phyloP scores from a whole-genome alignment of 1,139 yeast species.

The Pichia kudriavzevii region DNA sequence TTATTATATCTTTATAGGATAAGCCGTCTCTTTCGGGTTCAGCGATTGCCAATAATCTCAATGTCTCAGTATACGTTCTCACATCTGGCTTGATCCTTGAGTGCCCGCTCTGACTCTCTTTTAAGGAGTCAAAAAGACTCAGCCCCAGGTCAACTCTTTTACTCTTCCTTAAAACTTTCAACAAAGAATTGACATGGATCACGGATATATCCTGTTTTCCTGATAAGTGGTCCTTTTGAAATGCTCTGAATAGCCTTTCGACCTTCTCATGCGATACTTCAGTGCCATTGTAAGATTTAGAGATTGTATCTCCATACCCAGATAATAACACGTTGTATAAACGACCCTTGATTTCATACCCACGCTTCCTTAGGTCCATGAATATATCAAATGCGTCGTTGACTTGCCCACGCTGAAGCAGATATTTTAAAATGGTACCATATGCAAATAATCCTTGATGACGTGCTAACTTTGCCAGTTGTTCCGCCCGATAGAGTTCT shows the following conservation, averaged over 20 bases:
- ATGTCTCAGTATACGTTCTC: constrained; percentile 30
- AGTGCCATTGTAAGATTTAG: constrained; percentile 4
- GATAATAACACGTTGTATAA: constrained; percentile 50
- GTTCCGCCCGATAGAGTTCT: constrained; percentile 45
- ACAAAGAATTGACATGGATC: constrained; percentile 30
- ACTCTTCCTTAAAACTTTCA: constrained; percentile 30
- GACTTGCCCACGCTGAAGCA: constrained; percentile 33
- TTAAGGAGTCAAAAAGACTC: constrained; percentile 23
- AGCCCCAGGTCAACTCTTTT: constrained; percentile 27
- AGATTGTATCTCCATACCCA: constrained; percentile 41
- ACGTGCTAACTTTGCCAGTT: constrained; percentile 44
- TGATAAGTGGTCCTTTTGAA: constrained; percentile 17
- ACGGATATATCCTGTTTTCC: constrained; percentile 15
- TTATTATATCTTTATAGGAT: constrained; percentile 14
- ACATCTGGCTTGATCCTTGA: constrained; percentile 25
- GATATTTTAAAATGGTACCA: constrained; percentile 50
- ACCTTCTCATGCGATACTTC: constrained; percentile 25
- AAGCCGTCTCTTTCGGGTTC: constrained; percentile 12
- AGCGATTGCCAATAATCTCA: constrained; percentile 23
- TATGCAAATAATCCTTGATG: constrained; percentile 48
- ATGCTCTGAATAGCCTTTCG: constrained; percentile 21
- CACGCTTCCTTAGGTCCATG: constrained; percentile 54
- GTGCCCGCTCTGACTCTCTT: constrained; percentile 12
- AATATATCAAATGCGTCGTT: constrained; percentile 44
- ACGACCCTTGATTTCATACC: constrained; percentile 44